Percentiles rank a stretch among this genome's conserved stretches.
Evolutionary conservation across 2,329 filamentous ascomycete genomes (phyloP).

Genomic region (Botrytis porri): DNA sequence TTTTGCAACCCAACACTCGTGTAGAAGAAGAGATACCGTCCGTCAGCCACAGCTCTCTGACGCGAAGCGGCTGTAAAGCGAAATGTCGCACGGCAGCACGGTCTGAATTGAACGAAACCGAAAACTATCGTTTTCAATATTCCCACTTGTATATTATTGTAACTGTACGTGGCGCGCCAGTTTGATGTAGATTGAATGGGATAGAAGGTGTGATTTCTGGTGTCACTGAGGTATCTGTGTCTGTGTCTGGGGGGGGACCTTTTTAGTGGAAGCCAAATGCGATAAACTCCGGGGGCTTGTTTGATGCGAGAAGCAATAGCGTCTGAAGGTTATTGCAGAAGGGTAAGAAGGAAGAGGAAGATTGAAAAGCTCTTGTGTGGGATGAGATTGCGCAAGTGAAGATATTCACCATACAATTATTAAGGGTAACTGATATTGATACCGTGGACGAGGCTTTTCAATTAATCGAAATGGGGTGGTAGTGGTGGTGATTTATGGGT

Average conservation of each 20-base stretch:
- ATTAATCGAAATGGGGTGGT: not conserved
- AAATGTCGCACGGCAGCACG: slow-evolving; percentile 21
- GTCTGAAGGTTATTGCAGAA: not conserved
- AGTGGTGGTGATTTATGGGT: not conserved
- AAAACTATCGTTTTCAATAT: slow-evolving; percentile 1
- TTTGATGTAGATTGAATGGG: slow-evolving; percentile 10
- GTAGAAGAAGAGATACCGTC: slow-evolving; percentile 21
- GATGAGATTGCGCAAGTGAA: slow-evolving; percentile 7
- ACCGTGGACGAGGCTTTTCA: slow-evolving; percentile 3
- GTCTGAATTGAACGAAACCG: not conserved
- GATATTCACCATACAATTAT: slow-evolving; percentile 1
- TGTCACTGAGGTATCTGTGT: not conserved
- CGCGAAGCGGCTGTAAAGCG: slow-evolving; percentile 32
- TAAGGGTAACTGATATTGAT: not conserved
- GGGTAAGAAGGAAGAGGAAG: not conserved
- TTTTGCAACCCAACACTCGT: slow-evolving; percentile 26
- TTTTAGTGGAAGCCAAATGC: slow-evolving; percentile 9
- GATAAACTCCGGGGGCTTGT: slow-evolving; percentile 1
- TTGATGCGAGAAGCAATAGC: slow-evolving; percentile 10
- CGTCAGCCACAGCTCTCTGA: slow-evolving; percentile 34
- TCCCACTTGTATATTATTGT: not conserved
- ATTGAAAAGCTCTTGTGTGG: not conserved
- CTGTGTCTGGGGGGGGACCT: not conserved
- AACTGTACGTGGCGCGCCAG: slow-evolving; percentile 7
- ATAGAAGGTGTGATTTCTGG: not conserved